Evolutionary conservation across 805 yeast species (phyloP).

Genomic region (Saccharomyces mikatae): DNA sequence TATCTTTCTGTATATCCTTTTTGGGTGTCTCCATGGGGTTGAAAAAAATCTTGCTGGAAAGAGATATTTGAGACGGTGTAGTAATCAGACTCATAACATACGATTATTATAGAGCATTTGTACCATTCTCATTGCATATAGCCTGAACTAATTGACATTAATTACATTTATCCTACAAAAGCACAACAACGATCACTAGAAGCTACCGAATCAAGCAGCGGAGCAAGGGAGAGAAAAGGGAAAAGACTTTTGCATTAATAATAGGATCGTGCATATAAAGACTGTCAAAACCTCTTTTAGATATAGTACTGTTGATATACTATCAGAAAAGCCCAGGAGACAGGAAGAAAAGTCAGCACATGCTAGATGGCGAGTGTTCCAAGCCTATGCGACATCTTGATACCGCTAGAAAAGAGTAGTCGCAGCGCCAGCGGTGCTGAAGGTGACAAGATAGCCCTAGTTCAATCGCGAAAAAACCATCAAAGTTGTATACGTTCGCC

Average conservation of each 20-base stretch:
- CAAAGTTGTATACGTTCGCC: conserved; percentile 5
- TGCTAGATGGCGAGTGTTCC: neutral
- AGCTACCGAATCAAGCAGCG: neutral
- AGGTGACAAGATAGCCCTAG: neutral
- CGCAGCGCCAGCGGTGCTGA: neutral
- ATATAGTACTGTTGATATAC: neutral
- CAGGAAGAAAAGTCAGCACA: neutral
- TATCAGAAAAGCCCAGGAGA: no score
- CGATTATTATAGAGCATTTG: neutral
- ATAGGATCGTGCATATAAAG: neutral
- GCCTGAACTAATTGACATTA: neutral
- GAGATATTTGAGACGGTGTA: neutral
- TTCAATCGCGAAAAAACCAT: neutral
- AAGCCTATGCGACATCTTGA: neutral
- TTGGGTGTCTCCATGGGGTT: neutral
- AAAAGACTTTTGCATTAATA: neutral
- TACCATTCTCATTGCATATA: neutral
- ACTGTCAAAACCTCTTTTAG: neutral
- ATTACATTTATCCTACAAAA: neutral
- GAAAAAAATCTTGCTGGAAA: neutral
- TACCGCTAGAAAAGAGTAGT: neutral
- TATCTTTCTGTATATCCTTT: neutral
- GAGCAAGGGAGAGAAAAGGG: neutral
- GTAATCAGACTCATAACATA: neutral
- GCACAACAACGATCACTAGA: neutral